These are phyloP conservation scores for Alternaria ethzedia DNA, from an alignment of 2,329 filamentous ascomycete species.

Conservation along the genomic window DNA sequence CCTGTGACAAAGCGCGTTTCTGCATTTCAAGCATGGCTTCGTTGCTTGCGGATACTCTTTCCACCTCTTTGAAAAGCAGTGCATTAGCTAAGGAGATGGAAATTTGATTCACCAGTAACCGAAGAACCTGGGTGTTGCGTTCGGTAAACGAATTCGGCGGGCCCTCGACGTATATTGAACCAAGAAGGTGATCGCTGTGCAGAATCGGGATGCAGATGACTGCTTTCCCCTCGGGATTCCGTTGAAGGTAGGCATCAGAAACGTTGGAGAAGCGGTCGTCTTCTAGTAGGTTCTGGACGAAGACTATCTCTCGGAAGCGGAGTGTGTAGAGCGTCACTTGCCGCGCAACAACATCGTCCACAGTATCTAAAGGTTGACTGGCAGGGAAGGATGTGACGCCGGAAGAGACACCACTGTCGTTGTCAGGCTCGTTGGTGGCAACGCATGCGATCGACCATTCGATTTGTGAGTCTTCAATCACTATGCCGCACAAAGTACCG, in stretches of 20 bases:
- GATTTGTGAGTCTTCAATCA: slow-evolving; percentile 71
- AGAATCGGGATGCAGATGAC: slow-evolving; percentile 82
- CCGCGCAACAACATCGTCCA: slow-evolving; percentile 72
- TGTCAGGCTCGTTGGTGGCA: slow-evolving; percentile 67
- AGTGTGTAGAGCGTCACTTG: slow-evolving; percentile 80
- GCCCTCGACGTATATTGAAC: slow-evolving; percentile 80
- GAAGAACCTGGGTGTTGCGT: slow-evolving; percentile 62
- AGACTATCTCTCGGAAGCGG: slow-evolving; percentile 76
- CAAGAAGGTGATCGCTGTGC: slow-evolving; percentile 74
- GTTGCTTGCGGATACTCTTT: slow-evolving; percentile 80
- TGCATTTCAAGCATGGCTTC: slow-evolving; percentile 79
- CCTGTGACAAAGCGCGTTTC: slow-evolving; percentile 74
- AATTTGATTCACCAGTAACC: slow-evolving; percentile 79
- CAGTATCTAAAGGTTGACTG: slow-evolving; percentile 66
- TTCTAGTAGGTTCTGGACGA: slow-evolving; percentile 73
- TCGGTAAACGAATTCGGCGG: slow-evolving; percentile 79
- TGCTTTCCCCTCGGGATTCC: slow-evolving; percentile 73
- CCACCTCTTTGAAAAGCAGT: slow-evolving; percentile 69
- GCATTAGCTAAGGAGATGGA: slow-evolving; percentile 69
- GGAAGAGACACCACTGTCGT: slow-evolving; percentile 21
- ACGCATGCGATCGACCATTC: slow-evolving; percentile 77
- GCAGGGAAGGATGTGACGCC: slow-evolving; percentile 71
- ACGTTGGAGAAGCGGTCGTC: slow-evolving; percentile 83
- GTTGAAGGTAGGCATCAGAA: slow-evolving; percentile 69
- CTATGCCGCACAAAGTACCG: slow-evolving; percentile 74